Evolutionary conservation across 495 filamentous ascomycete genomes (phyloP), one percentile per base, ranked within the genome.

Genomic region (Aspergillus conjunctus): DNA sequence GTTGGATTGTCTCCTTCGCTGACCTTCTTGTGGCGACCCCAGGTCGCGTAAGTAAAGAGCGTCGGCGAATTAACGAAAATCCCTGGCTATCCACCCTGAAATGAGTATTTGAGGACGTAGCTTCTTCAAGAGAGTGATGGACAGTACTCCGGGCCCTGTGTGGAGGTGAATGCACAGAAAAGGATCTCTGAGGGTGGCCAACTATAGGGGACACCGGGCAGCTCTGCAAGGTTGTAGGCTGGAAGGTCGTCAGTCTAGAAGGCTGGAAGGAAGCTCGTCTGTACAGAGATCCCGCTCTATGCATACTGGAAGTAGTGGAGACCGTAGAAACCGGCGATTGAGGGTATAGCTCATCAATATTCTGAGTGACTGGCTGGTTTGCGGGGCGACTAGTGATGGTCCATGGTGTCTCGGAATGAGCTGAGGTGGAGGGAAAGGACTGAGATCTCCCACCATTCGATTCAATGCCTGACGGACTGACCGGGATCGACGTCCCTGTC

Each of bases 21-120:
- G 77, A 70, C 53, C 71, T 70, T 65, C 81, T 73, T 12, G 79
- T 81, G 15, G 79, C 79, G 46, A 81, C 68, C 0, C 81, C 79
- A 14, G 81, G 81, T 41, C 73, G 68, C 14, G 74, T 81, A 31
- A 81, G 71, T 9, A 82, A 68, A 21, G 81, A 83, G 18, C 78
- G 74, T 26, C 81, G 71, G 46, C 81, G 76, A 26, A 78, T 79
- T 30, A 79, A 64, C 30, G 77, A 75, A 55, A 73, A 75, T 7
- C 73, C 71, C 54, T 74, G 73, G 43, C 71, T 73, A 21, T 71
- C 73, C 30, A 75, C 69, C 49, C 72, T 62, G 58, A 75, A 77
- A 63, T 71, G 67, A 4, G 73, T 76, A 49, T 77, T 77, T 34
- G 73, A 73, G 31, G 69, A 76, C 9, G 70, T 65, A 7, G 69